Evolutionary conservation across 352 stramenopile species (phyloP).

Genomic region (Phytophthora tentaculata): DNA sequence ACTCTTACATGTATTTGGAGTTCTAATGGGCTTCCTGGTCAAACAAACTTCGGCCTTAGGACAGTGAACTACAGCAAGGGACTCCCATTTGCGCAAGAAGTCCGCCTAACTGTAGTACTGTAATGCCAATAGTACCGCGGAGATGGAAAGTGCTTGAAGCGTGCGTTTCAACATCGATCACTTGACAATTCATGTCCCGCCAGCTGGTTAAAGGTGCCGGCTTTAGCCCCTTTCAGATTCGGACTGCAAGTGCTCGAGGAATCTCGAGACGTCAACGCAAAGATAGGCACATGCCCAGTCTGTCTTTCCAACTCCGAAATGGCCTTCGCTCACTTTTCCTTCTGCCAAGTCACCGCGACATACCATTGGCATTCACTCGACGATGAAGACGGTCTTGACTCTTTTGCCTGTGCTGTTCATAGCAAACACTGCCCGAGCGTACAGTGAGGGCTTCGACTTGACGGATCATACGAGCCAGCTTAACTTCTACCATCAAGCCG

Average conservation of each 20-base stretch:
- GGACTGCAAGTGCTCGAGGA: constrained; percentile 7
- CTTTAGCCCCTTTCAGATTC: constrained; percentile 18
- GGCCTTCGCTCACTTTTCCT: constrained; percentile 25
- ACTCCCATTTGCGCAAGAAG: too few relatives aligned
- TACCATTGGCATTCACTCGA: neutral
- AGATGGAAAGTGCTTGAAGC: neutral
- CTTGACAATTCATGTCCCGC: neutral
- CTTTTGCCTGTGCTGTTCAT: constrained; percentile 25
- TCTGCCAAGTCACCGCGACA: constrained; percentile 24
- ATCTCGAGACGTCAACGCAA: constrained; percentile 16
- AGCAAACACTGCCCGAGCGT: constrained; percentile 17
- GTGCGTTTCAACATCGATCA: neutral
- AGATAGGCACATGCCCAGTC: constrained; percentile 1
- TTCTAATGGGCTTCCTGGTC: too few relatives aligned
- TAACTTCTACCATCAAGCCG: constrained; percentile 63
- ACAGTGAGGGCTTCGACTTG: constrained; percentile 56
- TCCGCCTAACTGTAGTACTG: too few relatives aligned
- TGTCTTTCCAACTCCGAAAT: neutral
- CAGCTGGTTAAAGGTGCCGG: constrained; percentile 7
- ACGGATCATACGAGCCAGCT: constrained; percentile 67
- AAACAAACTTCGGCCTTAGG: too few relatives aligned
- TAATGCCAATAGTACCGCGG: too few relatives aligned
- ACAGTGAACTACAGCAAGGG: too few relatives aligned
- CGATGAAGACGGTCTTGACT: constrained; percentile 44
- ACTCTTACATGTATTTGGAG: too few relatives aligned